A percentile compares a stretch with the other conserved stretches of the same genome.
Conservation (phyloP, 2,329 filamentous ascomycete genomes). For the Claviceps sp. region DNA sequence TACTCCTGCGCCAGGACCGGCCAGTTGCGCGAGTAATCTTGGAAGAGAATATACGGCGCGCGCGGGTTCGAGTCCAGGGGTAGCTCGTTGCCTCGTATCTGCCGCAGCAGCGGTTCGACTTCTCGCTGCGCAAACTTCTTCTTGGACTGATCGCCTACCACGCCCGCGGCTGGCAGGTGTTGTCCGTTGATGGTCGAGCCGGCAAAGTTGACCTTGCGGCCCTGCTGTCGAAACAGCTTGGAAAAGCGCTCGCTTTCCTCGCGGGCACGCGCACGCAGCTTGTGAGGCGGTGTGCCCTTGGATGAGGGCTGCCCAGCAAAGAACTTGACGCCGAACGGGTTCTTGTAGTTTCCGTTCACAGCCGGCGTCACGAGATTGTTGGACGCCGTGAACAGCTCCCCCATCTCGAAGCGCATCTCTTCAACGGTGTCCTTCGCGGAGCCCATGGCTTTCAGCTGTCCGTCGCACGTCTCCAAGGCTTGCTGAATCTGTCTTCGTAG, state of each 20-base stretch:
- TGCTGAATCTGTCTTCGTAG: conserved; percentile 37
- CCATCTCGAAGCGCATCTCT: conserved; percentile 40
- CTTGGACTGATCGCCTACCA: conserved; percentile 26
- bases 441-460: conserved; percentile 36
- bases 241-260: conserved; percentile 40
- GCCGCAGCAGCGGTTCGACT: conserved; percentile 34
- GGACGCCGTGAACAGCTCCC: conserved; percentile 37
- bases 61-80: conserved; percentile 39
- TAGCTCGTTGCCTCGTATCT: conserved; percentile 38
- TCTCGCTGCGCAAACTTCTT: conserved; percentile 33
- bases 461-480: conserved; percentile 33
- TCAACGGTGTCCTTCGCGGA: conserved; percentile 36
- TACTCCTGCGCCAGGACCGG: conserved; percentile 37
- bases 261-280: conserved; percentile 35
- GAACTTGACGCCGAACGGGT: conserved; percentile 37
- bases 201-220: conserved; percentile 33
- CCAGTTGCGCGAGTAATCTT: conserved; percentile 40
- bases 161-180: conserved; percentile 16
- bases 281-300: conserved; percentile 36
- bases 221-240: conserved; percentile 33
- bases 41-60: conserved; percentile 40
- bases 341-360: conserved; percentile 42
- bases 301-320: conserved; percentile 35
- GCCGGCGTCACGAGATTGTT: conserved; percentile 41
- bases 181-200: conserved; percentile 8